These are phyloP conservation scores for Panaeolus papilionaceus DNA, from an alignment of 768 basidiomycete genomes.

Conservation along the genomic window DNA sequence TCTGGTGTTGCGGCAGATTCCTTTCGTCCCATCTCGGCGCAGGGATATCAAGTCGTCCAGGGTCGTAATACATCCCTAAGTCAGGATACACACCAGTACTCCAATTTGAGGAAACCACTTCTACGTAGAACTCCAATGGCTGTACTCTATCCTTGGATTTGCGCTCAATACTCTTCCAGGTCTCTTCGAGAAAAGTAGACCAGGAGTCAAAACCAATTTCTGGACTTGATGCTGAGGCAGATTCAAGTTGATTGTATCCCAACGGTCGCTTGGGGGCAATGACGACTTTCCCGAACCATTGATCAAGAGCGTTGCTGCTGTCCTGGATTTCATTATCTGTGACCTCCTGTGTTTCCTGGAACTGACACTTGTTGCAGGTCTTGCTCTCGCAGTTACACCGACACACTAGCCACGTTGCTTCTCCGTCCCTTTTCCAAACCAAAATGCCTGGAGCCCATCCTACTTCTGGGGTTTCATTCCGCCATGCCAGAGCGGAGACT, in stretches of 20 bases:
- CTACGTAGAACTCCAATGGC: not conserved
- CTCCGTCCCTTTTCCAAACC: not conserved
- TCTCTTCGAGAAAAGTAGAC: not conserved
- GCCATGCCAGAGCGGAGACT: not conserved
- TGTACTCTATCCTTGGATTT: not conserved
- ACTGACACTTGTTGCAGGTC: not conserved
- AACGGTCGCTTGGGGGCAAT: not conserved
- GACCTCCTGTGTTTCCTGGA: not conserved
- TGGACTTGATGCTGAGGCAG: not conserved
- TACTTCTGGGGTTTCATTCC: slow-evolving; percentile 8
- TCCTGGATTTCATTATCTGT: not conserved
- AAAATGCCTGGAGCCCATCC: not conserved
- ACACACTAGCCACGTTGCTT: not conserved
- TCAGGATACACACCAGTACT: not conserved
- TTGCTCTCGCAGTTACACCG: not conserved
- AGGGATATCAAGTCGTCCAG: not conserved
- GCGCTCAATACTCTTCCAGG: not conserved
- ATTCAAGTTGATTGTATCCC: slow-evolving; percentile 6
- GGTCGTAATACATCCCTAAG: not conserved
- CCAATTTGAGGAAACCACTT: not conserved
- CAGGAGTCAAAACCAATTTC: not conserved
- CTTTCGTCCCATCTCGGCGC: not conserved
- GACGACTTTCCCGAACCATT: not conserved
- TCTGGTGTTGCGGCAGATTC: not conserved
- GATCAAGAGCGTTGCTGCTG: not conserved